Percentiles rank a stretch among this genome's conserved stretches.
Evolutionary conservation across 257 asterid species (phyloP).

Genomic region (Scutellaria galericulata): DNA sequence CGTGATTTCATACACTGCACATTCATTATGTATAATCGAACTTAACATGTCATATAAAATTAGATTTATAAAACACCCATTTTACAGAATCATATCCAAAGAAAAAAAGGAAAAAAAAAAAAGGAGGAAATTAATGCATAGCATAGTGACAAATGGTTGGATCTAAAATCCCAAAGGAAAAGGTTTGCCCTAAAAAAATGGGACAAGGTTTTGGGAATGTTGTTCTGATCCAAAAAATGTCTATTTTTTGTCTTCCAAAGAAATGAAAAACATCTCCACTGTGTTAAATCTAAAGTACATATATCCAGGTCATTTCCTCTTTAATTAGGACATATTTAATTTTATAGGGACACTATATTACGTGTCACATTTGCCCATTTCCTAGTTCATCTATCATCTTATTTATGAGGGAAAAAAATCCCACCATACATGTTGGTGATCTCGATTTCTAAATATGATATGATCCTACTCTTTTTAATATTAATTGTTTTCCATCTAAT

Average conservation of each 20-base stretch:
- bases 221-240: constrained; percentile 13
- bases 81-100: background rate
- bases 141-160: constrained; percentile 30
- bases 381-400: background rate
- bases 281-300: constrained; percentile 26
- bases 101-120: background rate
- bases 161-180: background rate
- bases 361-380: background rate
- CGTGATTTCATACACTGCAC: too few species aligned
- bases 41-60: too few species aligned
- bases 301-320: constrained; percentile 2
- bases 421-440: background rate
- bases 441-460: too few species aligned
- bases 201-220: constrained; percentile 16
- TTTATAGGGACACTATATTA: constrained; percentile 22
- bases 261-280: background rate
- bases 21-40: too few species aligned
- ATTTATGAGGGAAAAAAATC: too few species aligned
- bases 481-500: too few species aligned
- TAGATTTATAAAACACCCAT: background rate
- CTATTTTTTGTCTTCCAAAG: constrained; percentile 15
- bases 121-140: background rate
- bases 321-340: constrained; percentile 27
- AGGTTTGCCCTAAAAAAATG: constrained; percentile 1
- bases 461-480: too few species aligned